Evolutionary conservation across 2,329 filamentous ascomycete genomes (phyloP).

Genomic region (Raffaelea ambrosiae): DNA sequence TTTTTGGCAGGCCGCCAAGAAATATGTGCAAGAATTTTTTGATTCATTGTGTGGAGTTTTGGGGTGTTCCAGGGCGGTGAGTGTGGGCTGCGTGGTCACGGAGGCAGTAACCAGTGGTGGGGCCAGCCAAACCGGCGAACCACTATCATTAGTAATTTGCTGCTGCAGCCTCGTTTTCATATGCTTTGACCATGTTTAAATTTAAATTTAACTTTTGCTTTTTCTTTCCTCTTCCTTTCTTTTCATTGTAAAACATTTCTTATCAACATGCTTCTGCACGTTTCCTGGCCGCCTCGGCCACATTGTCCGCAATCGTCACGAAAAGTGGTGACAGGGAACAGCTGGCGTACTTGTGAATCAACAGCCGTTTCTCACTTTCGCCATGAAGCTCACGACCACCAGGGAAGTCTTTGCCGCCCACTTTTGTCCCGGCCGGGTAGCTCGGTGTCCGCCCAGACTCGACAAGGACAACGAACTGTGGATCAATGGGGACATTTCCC

Average conservation of each 20-base stretch:
- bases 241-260: background rate
- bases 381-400: constrained; percentile 15
- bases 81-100: no score
- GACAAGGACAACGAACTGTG: constrained; percentile 79
- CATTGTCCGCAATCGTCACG: constrained; percentile 29
- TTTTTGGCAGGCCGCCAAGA: no score
- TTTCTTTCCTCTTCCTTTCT: background rate
- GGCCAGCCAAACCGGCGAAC: no score
- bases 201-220: no score
- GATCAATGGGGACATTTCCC: constrained; percentile 84
- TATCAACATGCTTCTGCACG: background rate
- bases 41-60: no score
- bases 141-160: no score
- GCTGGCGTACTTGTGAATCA: constrained; percentile 64
- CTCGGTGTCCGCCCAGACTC: constrained; percentile 60
- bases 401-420: constrained; percentile 49
- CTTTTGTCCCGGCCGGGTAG: constrained; percentile 60
- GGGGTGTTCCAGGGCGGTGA: no score
- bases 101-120: no score
- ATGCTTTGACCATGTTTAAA: no score
- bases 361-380: constrained; percentile 29
- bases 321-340: constrained; percentile 67
- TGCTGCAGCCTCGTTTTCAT: no score
- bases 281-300: constrained; percentile 11
- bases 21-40: no score